Conservation (phyloP, 208 protist species). For the Acanthamoeba triangularis region DNA sequence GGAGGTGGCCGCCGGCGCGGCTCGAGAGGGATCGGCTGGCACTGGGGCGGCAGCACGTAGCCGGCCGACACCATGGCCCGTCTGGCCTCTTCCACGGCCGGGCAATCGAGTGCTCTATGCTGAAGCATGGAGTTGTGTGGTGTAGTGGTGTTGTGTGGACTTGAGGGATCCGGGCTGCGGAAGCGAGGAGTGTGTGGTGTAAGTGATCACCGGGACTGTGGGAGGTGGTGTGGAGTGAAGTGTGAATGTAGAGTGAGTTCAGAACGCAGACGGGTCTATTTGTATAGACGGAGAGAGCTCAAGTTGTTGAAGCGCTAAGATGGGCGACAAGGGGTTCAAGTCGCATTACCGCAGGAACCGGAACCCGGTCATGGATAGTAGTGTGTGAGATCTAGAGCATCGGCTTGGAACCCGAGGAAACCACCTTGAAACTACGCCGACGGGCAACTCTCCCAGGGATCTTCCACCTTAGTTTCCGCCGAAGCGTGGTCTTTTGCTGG, state of each 20-base stretch:
- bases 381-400: constrained; percentile 20
- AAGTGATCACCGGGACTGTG: not conserved
- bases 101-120: not conserved
- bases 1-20: not conserved
- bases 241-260: not conserved
- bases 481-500: not conserved
- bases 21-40: not conserved
- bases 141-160: not conserved
- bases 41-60: constrained; percentile 37
- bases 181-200: not conserved
- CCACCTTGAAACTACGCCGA: not conserved
- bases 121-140: not conserved
- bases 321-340: not conserved
- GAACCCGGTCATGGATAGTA: not conserved
- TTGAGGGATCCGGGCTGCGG: not conserved
- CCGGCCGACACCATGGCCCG: constrained; percentile 36
- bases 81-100: not conserved
- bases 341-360: constrained; percentile 8
- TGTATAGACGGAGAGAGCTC: not conserved
- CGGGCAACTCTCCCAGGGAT: not conserved
- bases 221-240: too few species aligned
- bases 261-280: not conserved
- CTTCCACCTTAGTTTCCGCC: not conserved
- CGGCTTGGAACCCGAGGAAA: constrained; percentile 6
- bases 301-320: not conserved